A percentile compares a stretch with the other conserved stretches of the same genome.
Evolutionary conservation across 139 green algal species (phyloP).

Genomic region (Volvox reticuliferus): DNA sequence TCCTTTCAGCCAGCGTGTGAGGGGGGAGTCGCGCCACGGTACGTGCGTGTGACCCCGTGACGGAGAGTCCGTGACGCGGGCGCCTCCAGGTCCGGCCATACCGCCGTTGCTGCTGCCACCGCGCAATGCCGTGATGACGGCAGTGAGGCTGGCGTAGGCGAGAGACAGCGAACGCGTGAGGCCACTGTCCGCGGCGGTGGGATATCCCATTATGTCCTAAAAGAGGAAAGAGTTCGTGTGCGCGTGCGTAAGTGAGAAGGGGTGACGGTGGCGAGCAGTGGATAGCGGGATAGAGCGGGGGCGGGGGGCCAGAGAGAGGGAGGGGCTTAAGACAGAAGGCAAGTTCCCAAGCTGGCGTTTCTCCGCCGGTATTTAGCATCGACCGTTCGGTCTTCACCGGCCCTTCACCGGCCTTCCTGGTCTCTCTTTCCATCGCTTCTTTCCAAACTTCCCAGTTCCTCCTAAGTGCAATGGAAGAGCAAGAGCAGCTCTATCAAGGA

Average conservation of each 20-base stretch:
- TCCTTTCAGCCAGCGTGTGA: slow-evolving; percentile 62
- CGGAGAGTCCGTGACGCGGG: slow-evolving; percentile 4
- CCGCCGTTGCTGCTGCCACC: background rate
- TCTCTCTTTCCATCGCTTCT: background rate
- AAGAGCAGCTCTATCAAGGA: no score
- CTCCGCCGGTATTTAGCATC: no score
- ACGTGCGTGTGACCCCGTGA: slow-evolving; percentile 41
- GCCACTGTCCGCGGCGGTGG: slow-evolving; percentile 17
- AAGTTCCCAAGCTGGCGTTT: no score
- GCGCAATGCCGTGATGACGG: slow-evolving; percentile 49
- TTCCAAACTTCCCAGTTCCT: no score
- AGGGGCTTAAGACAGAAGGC: no score
- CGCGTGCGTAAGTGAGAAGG: background rate
- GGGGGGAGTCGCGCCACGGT: slow-evolving; percentile 60
- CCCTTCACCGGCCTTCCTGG: no score
- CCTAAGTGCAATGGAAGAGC: no score
- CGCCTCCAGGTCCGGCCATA: no score
- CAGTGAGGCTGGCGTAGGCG: slow-evolving; percentile 51
- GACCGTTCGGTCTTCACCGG: no score
- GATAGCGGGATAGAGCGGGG: background rate
- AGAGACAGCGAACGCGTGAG: slow-evolving; percentile 51
- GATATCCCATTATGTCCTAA: slow-evolving; percentile 50
- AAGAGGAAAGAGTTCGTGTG: no score
- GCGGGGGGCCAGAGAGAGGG: background rate
- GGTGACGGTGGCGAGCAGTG: background rate